phyloP scores from a whole-genome alignment of 192 early-diverging fungal species.

The Coemansia sp. region DNA sequence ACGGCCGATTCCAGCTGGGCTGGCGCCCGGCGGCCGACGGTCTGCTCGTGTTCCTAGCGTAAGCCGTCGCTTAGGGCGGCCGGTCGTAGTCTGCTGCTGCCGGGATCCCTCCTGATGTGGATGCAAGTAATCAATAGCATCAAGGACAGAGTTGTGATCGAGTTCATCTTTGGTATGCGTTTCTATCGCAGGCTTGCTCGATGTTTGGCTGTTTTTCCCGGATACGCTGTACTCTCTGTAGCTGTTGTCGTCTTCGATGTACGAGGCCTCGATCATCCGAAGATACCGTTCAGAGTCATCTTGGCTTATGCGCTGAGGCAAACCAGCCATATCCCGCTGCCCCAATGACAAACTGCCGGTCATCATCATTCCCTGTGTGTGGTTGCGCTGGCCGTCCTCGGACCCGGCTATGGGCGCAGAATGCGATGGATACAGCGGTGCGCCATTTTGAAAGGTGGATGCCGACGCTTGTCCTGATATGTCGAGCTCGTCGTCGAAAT shows the following conservation, averaged over 20 bases:
- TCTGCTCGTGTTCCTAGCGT: conserved; percentile 28
- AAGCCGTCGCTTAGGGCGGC: conserved; percentile 18
- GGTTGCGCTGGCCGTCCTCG: not conserved
- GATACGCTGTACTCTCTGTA: conserved; percentile 4
- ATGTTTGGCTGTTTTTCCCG: not conserved
- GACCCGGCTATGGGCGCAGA: not conserved
- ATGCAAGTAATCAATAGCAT: conserved; percentile 4
- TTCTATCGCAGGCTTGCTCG: not conserved
- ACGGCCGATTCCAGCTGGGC: conserved; percentile 16
- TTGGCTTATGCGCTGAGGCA: not conserved
- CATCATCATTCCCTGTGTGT: too few species aligned
- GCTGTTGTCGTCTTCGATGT: conserved; percentile 3
- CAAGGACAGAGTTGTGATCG: conserved; percentile 8
- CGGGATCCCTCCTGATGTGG: not conserved
- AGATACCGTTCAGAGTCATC: conserved; percentile 10
- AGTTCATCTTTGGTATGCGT: not conserved
- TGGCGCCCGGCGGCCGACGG: conserved; percentile 21
- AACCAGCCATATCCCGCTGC: not conserved
- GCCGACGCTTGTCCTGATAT: not conserved
- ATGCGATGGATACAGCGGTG: not conserved
- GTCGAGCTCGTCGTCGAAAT: not conserved
- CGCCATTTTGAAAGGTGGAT: not conserved
- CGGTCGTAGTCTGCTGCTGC: not conserved
- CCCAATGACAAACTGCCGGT: not conserved
- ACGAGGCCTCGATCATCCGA: conserved; percentile 5